Conservation (phyloP, 495 filamentous ascomycete species). For the Xylaria palmicola region DNA sequence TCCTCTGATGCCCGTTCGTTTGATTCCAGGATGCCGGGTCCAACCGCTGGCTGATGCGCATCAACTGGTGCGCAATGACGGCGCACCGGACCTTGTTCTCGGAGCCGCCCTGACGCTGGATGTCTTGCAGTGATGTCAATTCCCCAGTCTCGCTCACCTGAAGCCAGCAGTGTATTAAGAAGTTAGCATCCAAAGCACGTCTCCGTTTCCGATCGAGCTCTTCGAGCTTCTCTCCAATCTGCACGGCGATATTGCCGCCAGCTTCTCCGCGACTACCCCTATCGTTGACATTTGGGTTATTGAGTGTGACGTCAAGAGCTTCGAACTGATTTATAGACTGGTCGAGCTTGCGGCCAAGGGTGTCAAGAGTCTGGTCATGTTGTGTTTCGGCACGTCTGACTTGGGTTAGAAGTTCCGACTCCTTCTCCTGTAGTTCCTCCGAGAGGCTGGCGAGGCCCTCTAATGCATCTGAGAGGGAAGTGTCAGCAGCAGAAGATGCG, state of each 20-base stretch:
- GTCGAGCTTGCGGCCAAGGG: constrained; percentile 81
- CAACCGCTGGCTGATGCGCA: constrained; percentile 82
- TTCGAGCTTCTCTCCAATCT: constrained; percentile 89
- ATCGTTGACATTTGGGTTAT: constrained; percentile 44
- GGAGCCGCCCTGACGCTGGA: constrained; percentile 71
- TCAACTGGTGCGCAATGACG: constrained; percentile 82
- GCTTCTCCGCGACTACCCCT: constrained; percentile 56
- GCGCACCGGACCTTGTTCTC: constrained; percentile 89
- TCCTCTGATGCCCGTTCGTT: constrained; percentile 51
- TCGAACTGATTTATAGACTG: constrained; percentile 89
- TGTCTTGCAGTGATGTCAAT: constrained; percentile 75
- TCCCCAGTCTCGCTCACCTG: constrained; percentile 86
- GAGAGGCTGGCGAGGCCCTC: constrained; percentile 75
- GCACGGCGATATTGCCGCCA: constrained; percentile 83
- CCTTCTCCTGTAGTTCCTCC: constrained; percentile 77
- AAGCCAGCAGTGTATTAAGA: constrained; percentile 93
- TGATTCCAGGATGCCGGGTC: constrained; percentile 71
- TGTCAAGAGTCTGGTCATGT: constrained; percentile 84
- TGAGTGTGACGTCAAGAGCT: constrained; percentile 77
- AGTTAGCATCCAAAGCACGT: constrained; percentile 87
- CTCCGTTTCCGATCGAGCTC: constrained; percentile 89
- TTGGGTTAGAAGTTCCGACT: constrained; percentile 85
- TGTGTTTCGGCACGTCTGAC: constrained; percentile 90
- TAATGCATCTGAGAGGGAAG: constrained; percentile 54
- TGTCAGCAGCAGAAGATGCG: constrained; percentile 22